phyloP scores from a whole-genome alignment of 352 stramenopile genomes.

The Phytophthora aleatoria region DNA sequence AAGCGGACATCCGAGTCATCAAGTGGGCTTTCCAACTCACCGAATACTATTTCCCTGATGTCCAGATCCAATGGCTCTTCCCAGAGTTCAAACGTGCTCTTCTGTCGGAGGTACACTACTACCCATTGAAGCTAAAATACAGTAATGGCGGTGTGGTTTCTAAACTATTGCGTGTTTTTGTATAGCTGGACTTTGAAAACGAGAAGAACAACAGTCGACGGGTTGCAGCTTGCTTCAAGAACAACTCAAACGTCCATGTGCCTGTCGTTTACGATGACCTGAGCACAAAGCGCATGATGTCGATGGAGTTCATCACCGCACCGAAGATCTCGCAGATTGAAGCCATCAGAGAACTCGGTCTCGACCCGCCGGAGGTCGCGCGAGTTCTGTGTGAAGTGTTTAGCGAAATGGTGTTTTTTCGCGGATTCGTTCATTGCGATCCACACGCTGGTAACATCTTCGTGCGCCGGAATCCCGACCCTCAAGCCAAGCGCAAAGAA shows the following conservation, averaged over 20 bases:
- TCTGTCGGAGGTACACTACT: slow-evolving; percentile 53
- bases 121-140: not conserved
- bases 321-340: slow-evolving; percentile 93
- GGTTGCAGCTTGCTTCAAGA: slow-evolving; percentile 59
- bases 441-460: slow-evolving; percentile 96
- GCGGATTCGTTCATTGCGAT: slow-evolving; percentile 97
- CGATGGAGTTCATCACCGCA: slow-evolving; percentile 97
- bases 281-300: slow-evolving; percentile 92
- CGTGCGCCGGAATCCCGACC: slow-evolving; percentile 66
- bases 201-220: slow-evolving; percentile 84
- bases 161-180: slow-evolving; percentile 4
- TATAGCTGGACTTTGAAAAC: slow-evolving; percentile 84
- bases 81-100: slow-evolving; percentile 93
- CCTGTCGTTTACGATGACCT: slow-evolving; percentile 87
- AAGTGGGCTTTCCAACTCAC: slow-evolving; percentile 57
- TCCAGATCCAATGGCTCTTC: slow-evolving; percentile 94
- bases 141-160: not conserved
- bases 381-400: slow-evolving; percentile 93
- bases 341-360: slow-evolving; percentile 75
- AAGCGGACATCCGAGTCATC: slow-evolving; percentile 77
- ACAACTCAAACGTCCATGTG: slow-evolving; percentile 72
- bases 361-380: slow-evolving; percentile 86
- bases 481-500: slow-evolving; percentile 49
- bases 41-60: slow-evolving; percentile 90
- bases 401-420: slow-evolving; percentile 94